These are phyloP conservation scores for Rauvolfia tetraphylla DNA, from an alignment of 257 asterid species.

Conservation along the genomic window DNA sequence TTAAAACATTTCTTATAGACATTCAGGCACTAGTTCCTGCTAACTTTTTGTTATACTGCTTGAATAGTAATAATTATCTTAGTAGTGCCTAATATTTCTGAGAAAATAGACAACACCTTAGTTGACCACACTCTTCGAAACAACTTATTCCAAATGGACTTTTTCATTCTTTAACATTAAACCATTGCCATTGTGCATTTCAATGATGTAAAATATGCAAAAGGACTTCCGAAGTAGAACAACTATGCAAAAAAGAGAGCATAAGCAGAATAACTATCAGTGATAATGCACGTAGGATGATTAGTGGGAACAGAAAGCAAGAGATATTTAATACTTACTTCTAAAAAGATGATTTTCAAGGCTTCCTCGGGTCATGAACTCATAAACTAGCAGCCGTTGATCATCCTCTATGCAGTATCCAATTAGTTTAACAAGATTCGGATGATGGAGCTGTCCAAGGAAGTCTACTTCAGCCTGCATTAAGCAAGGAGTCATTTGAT, in stretches of 20 bases:
- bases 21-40: background rate
- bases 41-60: background rate
- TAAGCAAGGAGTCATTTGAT: slow-evolving; percentile 20
- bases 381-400: slow-evolving; percentile 89
- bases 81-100: background rate
- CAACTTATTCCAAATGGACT: background rate
- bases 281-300: background rate
- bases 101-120: background rate
- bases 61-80: background rate
- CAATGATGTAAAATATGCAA: background rate
- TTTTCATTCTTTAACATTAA: background rate
- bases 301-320: background rate
- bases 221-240: background rate
- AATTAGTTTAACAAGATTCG: slow-evolving; percentile 82
- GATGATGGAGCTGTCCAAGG: slow-evolving; percentile 96
- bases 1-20: background rate
- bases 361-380: slow-evolving; percentile 97
- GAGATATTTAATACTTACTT: slow-evolving; percentile 45
- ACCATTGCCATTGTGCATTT: background rate
- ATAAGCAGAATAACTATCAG: background rate
- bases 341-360: slow-evolving; percentile 93
- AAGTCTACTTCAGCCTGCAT: slow-evolving; percentile 93
- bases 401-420: slow-evolving; percentile 94
- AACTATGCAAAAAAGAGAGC: background rate
- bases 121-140: background rate